Evolutionary conservation across 768 basidiomycete genomes (phyloP), one percentile per base, ranked within the genome.

Genomic region (Mycena rebaudengoi): DNA sequence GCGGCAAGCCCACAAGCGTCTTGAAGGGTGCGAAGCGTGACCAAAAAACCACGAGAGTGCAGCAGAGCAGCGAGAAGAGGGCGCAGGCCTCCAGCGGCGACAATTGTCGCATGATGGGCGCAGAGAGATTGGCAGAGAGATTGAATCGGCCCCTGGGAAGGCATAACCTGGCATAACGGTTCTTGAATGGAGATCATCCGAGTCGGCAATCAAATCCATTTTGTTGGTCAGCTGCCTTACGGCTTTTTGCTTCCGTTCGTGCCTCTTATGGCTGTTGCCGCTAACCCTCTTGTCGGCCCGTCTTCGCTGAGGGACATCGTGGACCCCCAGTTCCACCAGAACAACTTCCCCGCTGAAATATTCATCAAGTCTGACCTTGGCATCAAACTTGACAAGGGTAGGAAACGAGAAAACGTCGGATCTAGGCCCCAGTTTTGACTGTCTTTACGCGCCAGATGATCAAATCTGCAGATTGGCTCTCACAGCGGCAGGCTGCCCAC

Each of bases 301-400:
- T 89, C 87, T 43, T 66, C 80, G 18, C 81, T 90, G 61, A 83
- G 80, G 70, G 92, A 94, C 76, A 80, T 94, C 64, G 83, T 98
- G 48, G 78, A 89, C 66, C 96, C 96, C 2, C 95, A 97, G 72
- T 96, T 98, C 73, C 95, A 98, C 76, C 96, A 98, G 76, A 93
- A 95, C 66, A 92, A 93, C 75, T 90, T 98, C 60, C 81, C 87
- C 41, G 89, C 37, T 58, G 96, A 98, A 74, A 71, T 80, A 4
- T 92, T 86, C 73, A 84, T 95, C 70, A 98, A 98, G 76, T 82
- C 83, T 28, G 91, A 96, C 46, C 84, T 95, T 14, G 88, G 89
- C 33, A 78, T 96, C 69, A 96, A 95, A 76, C 88, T 98, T 32
- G 96, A 98, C 79, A 94, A 95, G 85, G 96, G 96, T 91, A 60